phyloP scores from a whole-genome alignment of 2,329 filamentous ascomycete species.

The Cordyceps farinosa region DNA sequence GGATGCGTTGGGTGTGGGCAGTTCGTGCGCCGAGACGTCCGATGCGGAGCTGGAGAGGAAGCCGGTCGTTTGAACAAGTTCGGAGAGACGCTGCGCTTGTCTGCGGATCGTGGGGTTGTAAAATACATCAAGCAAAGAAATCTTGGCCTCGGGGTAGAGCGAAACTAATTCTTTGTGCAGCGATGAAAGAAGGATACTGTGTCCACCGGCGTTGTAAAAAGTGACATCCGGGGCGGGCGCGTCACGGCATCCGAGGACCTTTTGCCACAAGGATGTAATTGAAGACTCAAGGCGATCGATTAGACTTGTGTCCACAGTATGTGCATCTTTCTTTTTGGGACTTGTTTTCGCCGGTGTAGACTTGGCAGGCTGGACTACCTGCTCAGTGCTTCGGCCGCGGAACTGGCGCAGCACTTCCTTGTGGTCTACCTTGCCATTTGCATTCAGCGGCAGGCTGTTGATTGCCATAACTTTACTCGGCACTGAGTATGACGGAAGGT shows the following conservation, averaged over 20 bases:
- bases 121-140: constrained; percentile 2
- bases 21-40: not conserved
- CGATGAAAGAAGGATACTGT: constrained; percentile 3
- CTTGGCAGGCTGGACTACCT: too few species aligned
- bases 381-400: not conserved
- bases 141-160: not conserved
- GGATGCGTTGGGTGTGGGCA: not conserved
- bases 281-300: not conserved
- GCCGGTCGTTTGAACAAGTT: not conserved
- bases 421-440: constrained; percentile 20
- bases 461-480: constrained; percentile 4
- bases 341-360: too few species aligned
- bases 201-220: constrained; percentile 8
- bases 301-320: not conserved
- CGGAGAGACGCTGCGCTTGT: not conserved
- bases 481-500: constrained; percentile 18
- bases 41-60: not conserved
- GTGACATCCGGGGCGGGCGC: not conserved
- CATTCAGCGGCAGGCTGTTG: constrained; percentile 14
- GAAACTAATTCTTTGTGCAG: not conserved
- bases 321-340: not conserved
- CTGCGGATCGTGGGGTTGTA: not conserved
- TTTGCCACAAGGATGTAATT: not conserved
- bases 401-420: constrained; percentile 3
- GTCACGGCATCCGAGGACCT: not conserved